Base-by-base conservation (phyloP, 2,329 filamentous ascomycete genomes). In the Teratosphaeria epicoccoides region DNA sequence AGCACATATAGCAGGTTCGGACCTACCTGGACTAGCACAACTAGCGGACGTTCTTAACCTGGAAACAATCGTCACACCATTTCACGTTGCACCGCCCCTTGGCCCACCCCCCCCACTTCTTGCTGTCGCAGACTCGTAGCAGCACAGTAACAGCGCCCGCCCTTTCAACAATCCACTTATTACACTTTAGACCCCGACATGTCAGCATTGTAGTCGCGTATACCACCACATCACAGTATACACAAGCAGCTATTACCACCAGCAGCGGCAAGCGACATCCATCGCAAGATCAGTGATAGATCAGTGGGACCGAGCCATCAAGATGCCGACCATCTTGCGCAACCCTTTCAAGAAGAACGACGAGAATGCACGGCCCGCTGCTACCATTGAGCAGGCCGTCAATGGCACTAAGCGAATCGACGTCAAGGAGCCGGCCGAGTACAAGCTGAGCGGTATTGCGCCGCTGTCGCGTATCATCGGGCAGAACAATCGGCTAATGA, bases 371-470 rank as follows among this genome's bases (percentile, higher is more conserved):
- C 64, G 65, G 22, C 61, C 61, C 29, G 43, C 49, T 5, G 49
- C 47, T 7, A 48, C 43, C 24, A 43, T 49, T 23, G 53, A 56
- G 46, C 49, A 49, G 46, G 44, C 52, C 14, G 40, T 29, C 44
- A 57, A 55, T 44, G 56, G 52, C 24, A 49, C 47, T 9, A 68
- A 70, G 58, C 69, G 70, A 46, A 61, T 74, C 53, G 68, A 73
- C 51, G 67, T 72, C 58, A 61, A 72, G 57, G 68, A 71, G 55
- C 66, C 72, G 11, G 62, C 69, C n/a, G 75, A 77, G 57, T 77
- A 76, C 65, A 75, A 77, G 61, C 54, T 77, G 62, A 76, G 74
- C 64, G 75, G 74, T 77, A 66, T 6, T 49, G 24, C 20, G 20
- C 17, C 10, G 6, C 11, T 4, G 24, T 44, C 11, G 26, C 22